A percentile compares a stretch with the other conserved stretches of the same genome.
Conservation (phyloP, 768 basidiomycete species). For the Russula dissimulans region DNA sequence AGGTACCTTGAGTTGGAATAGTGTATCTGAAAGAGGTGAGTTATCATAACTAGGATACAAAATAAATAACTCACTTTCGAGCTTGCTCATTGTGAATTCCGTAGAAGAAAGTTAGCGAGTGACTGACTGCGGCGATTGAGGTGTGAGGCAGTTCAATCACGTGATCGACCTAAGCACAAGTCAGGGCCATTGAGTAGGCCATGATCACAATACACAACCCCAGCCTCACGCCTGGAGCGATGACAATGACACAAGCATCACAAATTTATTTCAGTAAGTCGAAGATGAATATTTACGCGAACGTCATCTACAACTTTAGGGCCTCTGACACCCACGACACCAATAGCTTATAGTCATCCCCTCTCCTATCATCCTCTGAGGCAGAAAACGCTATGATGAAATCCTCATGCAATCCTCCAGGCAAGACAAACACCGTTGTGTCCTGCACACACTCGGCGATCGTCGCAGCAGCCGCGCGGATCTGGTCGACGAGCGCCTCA, state of each 20-base stretch:
- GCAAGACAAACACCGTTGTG: background rate
- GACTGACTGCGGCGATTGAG: background rate
- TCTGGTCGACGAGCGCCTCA: background rate
- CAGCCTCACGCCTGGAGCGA: no score
- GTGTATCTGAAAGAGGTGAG: constrained; percentile 61
- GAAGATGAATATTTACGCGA: no score
- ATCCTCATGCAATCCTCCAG: constrained; percentile 13
- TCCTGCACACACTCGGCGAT: background rate
- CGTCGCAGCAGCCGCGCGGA: background rate
- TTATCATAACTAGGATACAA: background rate
- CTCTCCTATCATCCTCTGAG: background rate
- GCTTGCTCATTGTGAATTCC: constrained; percentile 55
- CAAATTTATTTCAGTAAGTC: background rate
- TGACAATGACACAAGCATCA: no score
- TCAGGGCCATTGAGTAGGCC: no score
- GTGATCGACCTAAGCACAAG: background rate
- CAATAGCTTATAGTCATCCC: background rate
- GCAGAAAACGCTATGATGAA: background rate
- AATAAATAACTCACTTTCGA: constrained; percentile 65
- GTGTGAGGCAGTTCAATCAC: background rate
- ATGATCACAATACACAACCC: no score
- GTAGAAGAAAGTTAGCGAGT: background rate
- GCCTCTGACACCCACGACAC: background rate
- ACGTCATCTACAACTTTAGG: background rate
- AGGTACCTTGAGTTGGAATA: constrained; percentile 96